Percentiles rank a stretch among this genome's conserved stretches.
Evolutionary conservation across 2,329 filamentous ascomycete genomes (phyloP).

Genomic region (Bipolaris bicolor): DNA sequence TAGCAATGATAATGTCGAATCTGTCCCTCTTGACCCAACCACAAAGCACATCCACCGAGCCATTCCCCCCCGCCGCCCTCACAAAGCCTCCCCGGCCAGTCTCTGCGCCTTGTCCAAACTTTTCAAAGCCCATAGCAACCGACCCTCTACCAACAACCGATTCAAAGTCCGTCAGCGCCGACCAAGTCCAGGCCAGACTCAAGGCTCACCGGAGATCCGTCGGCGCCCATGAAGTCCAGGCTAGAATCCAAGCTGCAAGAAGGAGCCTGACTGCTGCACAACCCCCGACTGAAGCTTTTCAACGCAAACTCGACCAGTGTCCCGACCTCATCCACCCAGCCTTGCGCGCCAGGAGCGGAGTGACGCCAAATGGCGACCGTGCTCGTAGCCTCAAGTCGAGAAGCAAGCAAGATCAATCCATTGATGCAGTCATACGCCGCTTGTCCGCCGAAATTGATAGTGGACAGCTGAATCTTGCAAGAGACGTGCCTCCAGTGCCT

Average conservation of each 20-base stretch:
- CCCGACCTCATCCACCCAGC: slow-evolving; percentile 19
- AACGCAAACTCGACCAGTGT: slow-evolving; percentile 19
- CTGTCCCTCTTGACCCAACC: slow-evolving; percentile 42
- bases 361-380: slow-evolving; percentile 1
- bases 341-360: slow-evolving; percentile 14
- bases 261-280: slow-evolving; percentile 16
- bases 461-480: not conserved
- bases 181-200: slow-evolving; percentile 13
- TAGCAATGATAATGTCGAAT: slow-evolving; percentile 35
- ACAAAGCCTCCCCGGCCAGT: slow-evolving; percentile 24
- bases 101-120: slow-evolving; percentile 29
- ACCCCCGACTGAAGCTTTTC: slow-evolving; percentile 15
- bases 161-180: slow-evolving; percentile 8
- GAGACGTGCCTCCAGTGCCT: slow-evolving; percentile 8
- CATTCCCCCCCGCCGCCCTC: slow-evolving; percentile 25
- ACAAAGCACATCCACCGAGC: slow-evolving; percentile 36
- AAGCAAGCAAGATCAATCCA: slow-evolving; percentile 17
- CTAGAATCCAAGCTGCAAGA: slow-evolving; percentile 29
- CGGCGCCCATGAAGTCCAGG: slow-evolving; percentile 26
- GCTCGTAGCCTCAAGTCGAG: slow-evolving; percentile 12
- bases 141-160: not conserved
- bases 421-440: slow-evolving; percentile 36
- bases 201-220: slow-evolving; percentile 9
- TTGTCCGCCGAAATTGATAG: slow-evolving; percentile 7
- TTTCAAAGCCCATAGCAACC: slow-evolving; percentile 9